A percentile compares a stretch with the other conserved stretches of the same genome.
phyloP scores from a whole-genome alignment of 345 rosid species.

The Camelina sativa region DNA sequence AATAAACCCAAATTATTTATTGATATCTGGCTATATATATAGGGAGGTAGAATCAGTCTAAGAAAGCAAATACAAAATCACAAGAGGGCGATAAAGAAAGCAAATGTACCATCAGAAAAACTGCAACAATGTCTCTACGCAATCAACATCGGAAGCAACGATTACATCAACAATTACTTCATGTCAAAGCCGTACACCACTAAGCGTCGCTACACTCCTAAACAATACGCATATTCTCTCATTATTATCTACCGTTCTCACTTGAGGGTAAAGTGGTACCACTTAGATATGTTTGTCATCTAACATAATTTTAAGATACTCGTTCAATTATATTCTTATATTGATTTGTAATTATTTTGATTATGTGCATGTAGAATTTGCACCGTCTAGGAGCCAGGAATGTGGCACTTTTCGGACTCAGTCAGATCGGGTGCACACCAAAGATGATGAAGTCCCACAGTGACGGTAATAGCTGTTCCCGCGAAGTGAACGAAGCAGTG shows the following conservation, averaged over 20 bases:
- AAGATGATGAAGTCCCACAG: neutral
- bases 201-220: slow-evolving; percentile 24
- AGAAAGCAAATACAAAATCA: slow-evolving; percentile 52
- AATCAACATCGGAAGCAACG: slow-evolving; percentile 54
- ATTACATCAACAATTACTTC: slow-evolving; percentile 60
- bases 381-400: slow-evolving; percentile 49
- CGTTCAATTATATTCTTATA: too few species aligned
- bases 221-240: slow-evolving; percentile 39
- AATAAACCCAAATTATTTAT: neutral
- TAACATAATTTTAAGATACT: too few species aligned
- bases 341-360: neutral
- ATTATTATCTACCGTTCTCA: slow-evolving; percentile 22
- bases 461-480: slow-evolving; percentile 34
- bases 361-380: slow-evolving; percentile 25
- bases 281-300: too few species aligned
- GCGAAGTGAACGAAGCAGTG: slow-evolving; percentile 39
- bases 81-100: slow-evolving; percentile 31
- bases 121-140: slow-evolving; percentile 52
- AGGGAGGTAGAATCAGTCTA: slow-evolving; percentile 54
- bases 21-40: slow-evolving; percentile 24
- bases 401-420: slow-evolving; percentile 40
- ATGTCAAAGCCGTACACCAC: slow-evolving; percentile 40
- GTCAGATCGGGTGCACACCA: slow-evolving; percentile 45
- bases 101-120: slow-evolving; percentile 32
- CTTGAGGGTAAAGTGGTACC: slow-evolving; percentile 32